A percentile compares a stretch with the other conserved stretches of the same genome.
Conservation (phyloP, 352 stramenopile species). For the Blastocystis sp. region DNA sequence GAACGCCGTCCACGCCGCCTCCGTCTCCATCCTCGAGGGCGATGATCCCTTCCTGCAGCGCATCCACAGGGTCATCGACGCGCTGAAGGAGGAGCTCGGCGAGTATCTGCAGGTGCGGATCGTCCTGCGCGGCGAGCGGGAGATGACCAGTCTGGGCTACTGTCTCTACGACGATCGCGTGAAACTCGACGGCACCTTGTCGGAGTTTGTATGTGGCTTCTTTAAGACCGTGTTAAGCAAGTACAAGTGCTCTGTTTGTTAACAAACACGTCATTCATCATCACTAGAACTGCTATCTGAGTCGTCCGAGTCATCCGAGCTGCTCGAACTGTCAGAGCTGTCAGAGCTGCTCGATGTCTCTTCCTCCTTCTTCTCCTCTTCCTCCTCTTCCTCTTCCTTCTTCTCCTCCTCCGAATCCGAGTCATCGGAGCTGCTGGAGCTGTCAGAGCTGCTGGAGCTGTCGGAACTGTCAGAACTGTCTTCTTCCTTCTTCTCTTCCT, state of each 20-base stretch:
- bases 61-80: not conserved
- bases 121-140: not conserved
- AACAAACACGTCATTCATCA: not conserved
- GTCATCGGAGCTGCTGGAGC: not conserved
- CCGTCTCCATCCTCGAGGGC: not conserved
- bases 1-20: not conserved
- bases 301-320: not conserved
- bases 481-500: not conserved
- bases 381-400: not conserved
- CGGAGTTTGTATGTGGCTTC: slow-evolving; percentile 43
- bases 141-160: slow-evolving; percentile 6
- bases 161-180: slow-evolving; percentile 17
- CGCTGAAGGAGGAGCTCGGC: not conserved
- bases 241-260: slow-evolving; percentile 23
- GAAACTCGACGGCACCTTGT: not conserved
- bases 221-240: slow-evolving; percentile 32
- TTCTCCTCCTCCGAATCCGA: not conserved
- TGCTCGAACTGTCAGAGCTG: not conserved
- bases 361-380: not conserved
- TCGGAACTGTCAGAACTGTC: not conserved
- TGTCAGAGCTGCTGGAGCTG: not conserved
- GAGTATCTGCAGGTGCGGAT: slow-evolving; percentile 33
- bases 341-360: not conserved
- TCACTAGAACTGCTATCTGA: not conserved
- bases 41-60: not conserved